These are phyloP conservation scores for Sambucus nigra DNA, from an alignment of 129 eudicot species.

Conservation along the genomic window DNA sequence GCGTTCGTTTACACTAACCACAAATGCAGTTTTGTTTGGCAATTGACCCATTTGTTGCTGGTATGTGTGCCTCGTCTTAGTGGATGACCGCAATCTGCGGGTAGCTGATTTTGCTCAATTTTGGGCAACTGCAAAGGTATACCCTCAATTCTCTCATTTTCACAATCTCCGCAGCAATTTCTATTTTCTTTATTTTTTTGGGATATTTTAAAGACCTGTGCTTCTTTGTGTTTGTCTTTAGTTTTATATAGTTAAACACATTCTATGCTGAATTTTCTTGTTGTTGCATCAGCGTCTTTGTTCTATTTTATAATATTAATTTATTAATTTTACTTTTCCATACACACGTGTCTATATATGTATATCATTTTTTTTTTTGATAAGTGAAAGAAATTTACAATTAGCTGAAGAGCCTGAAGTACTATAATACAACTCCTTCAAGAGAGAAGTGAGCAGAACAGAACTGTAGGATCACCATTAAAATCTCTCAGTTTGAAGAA, in stretches of 20 bases:
- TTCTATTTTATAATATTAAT: neutral
- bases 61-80: constrained; percentile 91
- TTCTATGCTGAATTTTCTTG: constrained; percentile 1
- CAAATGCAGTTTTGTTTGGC: constrained; percentile 88
- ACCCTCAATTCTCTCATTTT: constrained; percentile 55
- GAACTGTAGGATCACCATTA: neutral
- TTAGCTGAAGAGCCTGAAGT: too few species aligned
- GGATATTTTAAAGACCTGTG: neutral
- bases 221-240: constrained; percentile 2
- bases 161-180: constrained; percentile 29
- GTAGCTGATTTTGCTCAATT: constrained; percentile 99
- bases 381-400: neutral
- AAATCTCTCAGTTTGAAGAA: too few species aligned
- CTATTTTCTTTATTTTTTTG: constrained; percentile 13
- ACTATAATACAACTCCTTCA: neutral
- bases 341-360: neutral
- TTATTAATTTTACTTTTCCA: neutral
- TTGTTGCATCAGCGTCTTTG: constrained; percentile 1
- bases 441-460: neutral
- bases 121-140: constrained; percentile 99
- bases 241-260: neutral
- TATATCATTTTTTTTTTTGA: neutral
- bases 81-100: constrained; percentile 99
- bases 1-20: constrained; percentile 63
- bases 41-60: constrained; percentile 96